Evolutionary conservation across 768 basidiomycete genomes (phyloP), one percentile per base, ranked within the genome.

Genomic region (Stropharia rugosoannulata): DNA sequence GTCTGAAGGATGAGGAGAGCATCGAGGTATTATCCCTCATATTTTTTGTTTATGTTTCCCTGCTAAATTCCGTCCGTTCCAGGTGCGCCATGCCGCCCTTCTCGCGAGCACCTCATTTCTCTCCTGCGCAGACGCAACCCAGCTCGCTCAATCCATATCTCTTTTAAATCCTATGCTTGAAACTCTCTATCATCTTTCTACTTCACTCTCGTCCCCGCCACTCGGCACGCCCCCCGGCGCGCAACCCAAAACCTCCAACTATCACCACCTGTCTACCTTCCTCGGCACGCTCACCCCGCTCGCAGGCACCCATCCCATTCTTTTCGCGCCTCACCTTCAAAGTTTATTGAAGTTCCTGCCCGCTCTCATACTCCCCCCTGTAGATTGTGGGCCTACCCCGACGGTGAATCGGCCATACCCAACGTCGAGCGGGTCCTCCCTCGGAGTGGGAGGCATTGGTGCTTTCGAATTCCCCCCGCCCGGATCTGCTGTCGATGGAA

Each of bases 51-150:
- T 16, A 15, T 46, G 18, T 45, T 27, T 42, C 15, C 2, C 27
- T 16, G n/a, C 13, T 59, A 37, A 16, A 10, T 32, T 7, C 29
- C 29, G 16, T n/a, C 2, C 29, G 22, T 8, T 25, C 0, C 63
- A 90, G 86, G 88, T 91, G 53, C 84, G 89, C 7, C 83, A 84
- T 35, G 85, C 90, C 0, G 84, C 90, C 1, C 79, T 93, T 12
- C 75, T 83, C 3, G 88, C 89, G 0, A 82, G 85, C 0, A 84
- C 86, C 0, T 81, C 85, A 0, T 93, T 89, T 66, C 76, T 93
- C 29, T 78, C 80, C 3, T 76, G 84, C 9, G 83, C 80, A 16
- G 89, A 90, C 56, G 51, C 78, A 0, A 70, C 72, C 9, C 86
- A 90, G 65, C 80, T 86, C 35, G 73, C 83, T 1, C 86, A 85